Evolutionary conservation across 345 rosid species (phyloP), one percentile per base, ranked within the genome.

Genomic region (Gossypium sturtianum): DNA sequence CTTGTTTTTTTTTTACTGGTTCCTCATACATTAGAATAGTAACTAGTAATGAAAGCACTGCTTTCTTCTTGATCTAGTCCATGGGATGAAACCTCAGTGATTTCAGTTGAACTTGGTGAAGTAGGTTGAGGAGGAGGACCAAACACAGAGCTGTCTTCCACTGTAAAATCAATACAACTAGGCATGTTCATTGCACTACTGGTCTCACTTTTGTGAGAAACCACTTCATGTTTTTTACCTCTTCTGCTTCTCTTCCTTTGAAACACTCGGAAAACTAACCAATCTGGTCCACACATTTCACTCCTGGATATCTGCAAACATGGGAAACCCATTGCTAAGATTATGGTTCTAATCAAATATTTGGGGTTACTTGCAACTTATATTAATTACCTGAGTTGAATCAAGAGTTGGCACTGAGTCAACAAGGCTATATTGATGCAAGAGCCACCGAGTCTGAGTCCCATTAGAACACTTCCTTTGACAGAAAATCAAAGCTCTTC

Each of bases 261-360:
- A 84, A 84, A 90, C 70, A 90, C 75, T 47, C 83, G 76, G 86
- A 84, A 85, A 38, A 88, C 91, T 2, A 80, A 85, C 97, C 98
- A 94, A 9, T 86, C 89, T 76, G 41, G 41, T 34, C 82, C 89
- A 27, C 64, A 29, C 10, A n/a, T n/a, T 57, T 59, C 76, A 59
- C 44, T 53, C 73, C 38, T 48, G 64, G 70, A 44, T 29, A 82
- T 71, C 97, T 93, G 79, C 77, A 61, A 17, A 34, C 19, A n/a
- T 19, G 20, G 49, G 15, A 51, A 64, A 1, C 41, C 17, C 25
- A 25, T 23, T 2, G 70, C 22, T 66, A 66, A 66, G 7, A 45
- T 66, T 19, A 56, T 10, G 12, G 11, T 56, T 71, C 27, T 47
- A 6, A 23, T 22, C 41, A 1, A 1, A 48, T 13, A 3, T 16